Evolutionary conservation across 192 early-diverging fungal species (phyloP).

Genomic region (Anaeromyces robustus): DNA sequence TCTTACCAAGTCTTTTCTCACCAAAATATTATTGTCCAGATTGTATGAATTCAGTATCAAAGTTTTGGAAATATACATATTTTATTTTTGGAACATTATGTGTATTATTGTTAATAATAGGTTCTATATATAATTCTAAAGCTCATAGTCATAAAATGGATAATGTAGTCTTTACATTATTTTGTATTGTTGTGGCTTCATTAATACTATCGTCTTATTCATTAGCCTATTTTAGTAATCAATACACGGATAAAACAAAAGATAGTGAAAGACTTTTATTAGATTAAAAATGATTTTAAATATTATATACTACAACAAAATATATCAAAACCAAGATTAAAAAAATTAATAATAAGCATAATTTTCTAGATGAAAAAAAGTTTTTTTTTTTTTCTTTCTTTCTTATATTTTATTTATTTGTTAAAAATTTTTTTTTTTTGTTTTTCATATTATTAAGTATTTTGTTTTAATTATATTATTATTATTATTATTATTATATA

Average conservation of each 20-base stretch:
- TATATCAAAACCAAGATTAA: no score
- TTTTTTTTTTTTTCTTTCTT: no score
- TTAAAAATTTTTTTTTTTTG: no score
- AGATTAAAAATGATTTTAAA: neutral
- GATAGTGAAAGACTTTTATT: neutral
- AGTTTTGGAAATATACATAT: neutral
- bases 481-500: no score
- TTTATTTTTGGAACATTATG: no score
- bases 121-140: neutral
- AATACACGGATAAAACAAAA: neutral
- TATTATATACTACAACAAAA: no score
- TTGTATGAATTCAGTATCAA: neutral
- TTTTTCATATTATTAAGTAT: no score
- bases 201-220: neutral
- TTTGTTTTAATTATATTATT: no score
- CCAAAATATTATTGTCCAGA: neutral
- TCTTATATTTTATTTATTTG: no score
- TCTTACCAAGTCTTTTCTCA: neutral
- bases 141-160: neutral
- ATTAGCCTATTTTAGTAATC: neutral
- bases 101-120: neutral
- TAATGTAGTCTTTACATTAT: neutral
- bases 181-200: neutral
- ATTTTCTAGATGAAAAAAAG: no score
- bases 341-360: no score